phyloP scores from a whole-genome alignment of 495 filamentous ascomycete species.

The Articulospora tetracladia region DNA sequence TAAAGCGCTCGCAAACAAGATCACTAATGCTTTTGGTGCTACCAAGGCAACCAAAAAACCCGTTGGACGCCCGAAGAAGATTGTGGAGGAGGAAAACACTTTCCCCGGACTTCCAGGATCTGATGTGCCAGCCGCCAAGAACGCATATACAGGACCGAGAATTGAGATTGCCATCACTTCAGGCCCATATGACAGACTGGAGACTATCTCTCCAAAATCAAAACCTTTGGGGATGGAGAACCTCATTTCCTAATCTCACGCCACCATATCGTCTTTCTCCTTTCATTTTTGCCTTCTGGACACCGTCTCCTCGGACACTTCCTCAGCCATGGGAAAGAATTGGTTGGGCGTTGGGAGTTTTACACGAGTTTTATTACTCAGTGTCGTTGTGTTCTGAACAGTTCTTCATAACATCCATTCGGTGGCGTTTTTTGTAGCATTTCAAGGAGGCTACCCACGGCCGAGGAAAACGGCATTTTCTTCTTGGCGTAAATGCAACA shows the following conservation, averaged over 20 bases:
- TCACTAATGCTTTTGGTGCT: conserved; percentile 16
- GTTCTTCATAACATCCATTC: neutral
- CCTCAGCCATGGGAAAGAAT: neutral
- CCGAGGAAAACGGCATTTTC: neutral
- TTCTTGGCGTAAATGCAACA: neutral
- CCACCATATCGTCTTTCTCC: neutral
- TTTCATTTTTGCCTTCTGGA: neutral
- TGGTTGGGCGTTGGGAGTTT: neutral
- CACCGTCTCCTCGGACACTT: neutral
- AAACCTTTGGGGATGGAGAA: neutral
- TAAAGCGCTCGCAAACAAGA: conserved; percentile 11
- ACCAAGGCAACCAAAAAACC: conserved; percentile 25
- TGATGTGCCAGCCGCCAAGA: too few relatives aligned
- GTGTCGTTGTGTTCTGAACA: neutral
- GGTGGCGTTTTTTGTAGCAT: neutral
- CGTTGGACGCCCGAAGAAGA: conserved; percentile 25
- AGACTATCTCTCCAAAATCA: neutral
- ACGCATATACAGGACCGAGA: neutral
- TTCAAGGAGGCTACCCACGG: neutral
- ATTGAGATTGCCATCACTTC: neutral
- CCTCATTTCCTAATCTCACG: neutral
- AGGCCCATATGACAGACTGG: neutral
- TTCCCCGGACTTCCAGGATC: neutral
- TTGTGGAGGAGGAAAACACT: neutral
- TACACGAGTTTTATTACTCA: neutral